phyloP scores from a whole-genome alignment of 805 yeast species.

The Saturnispora quitensis region DNA sequence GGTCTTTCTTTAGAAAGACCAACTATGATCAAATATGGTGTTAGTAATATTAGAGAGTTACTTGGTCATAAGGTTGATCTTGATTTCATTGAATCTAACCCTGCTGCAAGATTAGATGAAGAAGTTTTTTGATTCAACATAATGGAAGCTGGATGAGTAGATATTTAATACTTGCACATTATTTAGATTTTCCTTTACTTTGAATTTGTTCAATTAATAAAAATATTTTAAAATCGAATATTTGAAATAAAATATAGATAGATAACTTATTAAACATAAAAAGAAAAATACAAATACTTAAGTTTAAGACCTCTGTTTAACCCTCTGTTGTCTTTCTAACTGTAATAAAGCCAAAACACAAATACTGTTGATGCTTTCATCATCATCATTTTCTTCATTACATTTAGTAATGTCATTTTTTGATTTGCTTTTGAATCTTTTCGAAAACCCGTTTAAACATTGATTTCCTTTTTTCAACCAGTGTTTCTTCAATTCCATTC shows the following conservation, averaged over 20 bases:
- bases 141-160: neutral
- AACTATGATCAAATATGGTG: constrained; percentile 96
- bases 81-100: constrained; percentile 90
- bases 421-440: neutral
- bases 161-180: neutral
- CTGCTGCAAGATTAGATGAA: constrained; percentile 95
- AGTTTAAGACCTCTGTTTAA: neutral
- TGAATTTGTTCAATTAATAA: neutral
- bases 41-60: constrained; percentile 90
- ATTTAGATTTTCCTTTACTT: neutral
- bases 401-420: neutral
- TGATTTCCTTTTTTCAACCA: constrained; percentile 5
- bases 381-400: neutral
- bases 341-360: constrained; percentile 1
- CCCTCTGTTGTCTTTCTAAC: constrained; percentile 5
- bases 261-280: neutral
- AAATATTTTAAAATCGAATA: neutral
- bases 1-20: constrained; percentile 97
- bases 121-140: constrained; percentile 33
- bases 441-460: neutral
- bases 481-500: constrained; percentile 9
- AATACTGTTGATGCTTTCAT: neutral
- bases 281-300: neutral
- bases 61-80: constrained; percentile 94
- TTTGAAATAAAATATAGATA: neutral